phyloP scores from a whole-genome alignment of 148 eudicot species.

The Chenopodium quinoa region DNA sequence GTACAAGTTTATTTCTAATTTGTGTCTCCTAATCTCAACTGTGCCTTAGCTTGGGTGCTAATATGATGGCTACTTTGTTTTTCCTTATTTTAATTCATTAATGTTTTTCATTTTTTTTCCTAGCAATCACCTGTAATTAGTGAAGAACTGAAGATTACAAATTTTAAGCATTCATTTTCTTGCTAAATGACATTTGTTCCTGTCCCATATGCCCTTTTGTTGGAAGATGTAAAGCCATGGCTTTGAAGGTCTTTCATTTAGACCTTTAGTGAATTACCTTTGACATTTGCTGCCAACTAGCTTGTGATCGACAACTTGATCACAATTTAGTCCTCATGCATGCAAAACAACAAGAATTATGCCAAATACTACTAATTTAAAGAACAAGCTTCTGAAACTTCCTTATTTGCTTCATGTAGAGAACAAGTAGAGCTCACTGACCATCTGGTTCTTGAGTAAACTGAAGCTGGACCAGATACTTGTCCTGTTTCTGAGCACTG shows the following conservation, averaged over 20 bases:
- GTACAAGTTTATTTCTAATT: conserved; percentile 16
- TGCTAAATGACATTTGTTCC: neutral
- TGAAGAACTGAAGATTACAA: neutral
- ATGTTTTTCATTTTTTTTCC: neutral
- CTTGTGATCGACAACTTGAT: neutral
- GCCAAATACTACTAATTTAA: neutral
- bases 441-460: neutral
- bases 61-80: conserved; percentile 3
- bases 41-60: neutral
- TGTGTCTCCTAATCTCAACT: neutral
- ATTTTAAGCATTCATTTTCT: neutral
- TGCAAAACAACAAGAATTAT: neutral
- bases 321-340: neutral
- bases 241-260: neutral
- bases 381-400: neutral
- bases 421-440: neutral
- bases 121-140: neutral
- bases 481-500: neutral
- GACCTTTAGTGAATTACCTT: neutral
- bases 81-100: neutral
- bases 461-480: neutral
- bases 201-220: neutral
- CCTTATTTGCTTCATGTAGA: neutral
- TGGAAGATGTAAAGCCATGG: neutral
- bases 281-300: neutral